Evolutionary conservation across 108 stramenopile species (phyloP).

Genomic region (Epithemia pelagica): DNA sequence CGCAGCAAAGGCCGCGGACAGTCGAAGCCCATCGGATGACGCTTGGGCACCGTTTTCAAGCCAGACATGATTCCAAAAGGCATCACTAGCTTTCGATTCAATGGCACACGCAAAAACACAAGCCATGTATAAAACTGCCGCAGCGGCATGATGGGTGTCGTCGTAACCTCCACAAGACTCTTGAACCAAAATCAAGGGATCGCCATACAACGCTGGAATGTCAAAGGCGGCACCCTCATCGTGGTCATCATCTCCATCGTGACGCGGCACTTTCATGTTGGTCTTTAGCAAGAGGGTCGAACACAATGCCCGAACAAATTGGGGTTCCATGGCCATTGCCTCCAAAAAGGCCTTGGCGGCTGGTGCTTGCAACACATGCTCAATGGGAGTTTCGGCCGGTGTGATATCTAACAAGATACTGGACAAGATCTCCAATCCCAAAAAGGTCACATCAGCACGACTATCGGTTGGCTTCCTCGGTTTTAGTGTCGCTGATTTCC

Average conservation of each 20-base stretch:
- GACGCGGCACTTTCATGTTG: constrained; percentile 23
- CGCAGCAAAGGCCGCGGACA: constrained; percentile 36
- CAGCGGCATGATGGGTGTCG: constrained; percentile 34
- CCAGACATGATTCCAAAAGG: constrained; percentile 40
- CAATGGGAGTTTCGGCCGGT: constrained; percentile 16
- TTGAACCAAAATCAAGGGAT: constrained; percentile 28
- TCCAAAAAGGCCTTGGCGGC: constrained; percentile 34
- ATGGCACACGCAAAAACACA: constrained; percentile 36
- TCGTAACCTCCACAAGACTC: constrained; percentile 42
- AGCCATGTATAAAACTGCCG: constrained; percentile 42
- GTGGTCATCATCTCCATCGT: constrained; percentile 14
- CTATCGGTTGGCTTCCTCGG: constrained; percentile 21
- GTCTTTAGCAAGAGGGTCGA: constrained; percentile 38
- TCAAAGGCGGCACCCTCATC: constrained; percentile 1
- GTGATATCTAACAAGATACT: constrained; percentile 33
- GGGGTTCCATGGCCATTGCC: constrained; percentile 27
- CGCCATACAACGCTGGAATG: constrained; percentile 43
- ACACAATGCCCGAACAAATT: constrained; percentile 40
- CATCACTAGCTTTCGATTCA: constrained; percentile 28
- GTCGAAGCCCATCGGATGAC: constrained; percentile 7
- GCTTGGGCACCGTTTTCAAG: constrained; percentile 14
- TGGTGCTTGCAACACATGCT: constrained; percentile 22
- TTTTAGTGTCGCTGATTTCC: constrained; percentile 15
- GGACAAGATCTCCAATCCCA: constrained; percentile 51
- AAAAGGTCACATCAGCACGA: constrained; percentile 21